Evolutionary conservation across 306 rosid species (phyloP), one percentile per base, ranked within the genome.

Genomic region (Argentina anserina): DNA sequence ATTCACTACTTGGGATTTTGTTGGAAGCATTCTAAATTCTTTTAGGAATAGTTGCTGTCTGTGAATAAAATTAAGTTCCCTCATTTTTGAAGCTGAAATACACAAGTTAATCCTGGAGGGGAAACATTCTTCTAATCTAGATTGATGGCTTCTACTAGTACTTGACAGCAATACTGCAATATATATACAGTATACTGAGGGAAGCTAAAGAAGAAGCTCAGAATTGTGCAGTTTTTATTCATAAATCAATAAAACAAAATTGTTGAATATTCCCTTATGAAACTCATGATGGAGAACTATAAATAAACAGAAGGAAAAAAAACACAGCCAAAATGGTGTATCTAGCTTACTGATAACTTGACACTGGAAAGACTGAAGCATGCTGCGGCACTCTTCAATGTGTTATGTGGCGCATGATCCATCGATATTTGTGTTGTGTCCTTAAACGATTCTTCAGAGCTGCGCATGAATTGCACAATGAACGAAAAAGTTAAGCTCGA

Each of bases 381-480:
- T 47, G 97, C 88, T 21, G 97, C 92, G 25, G 92, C 92, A 75
- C 29, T 84, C 92, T 85, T 87, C 87, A 92, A 78, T 78, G 87
- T 89, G 61, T 87, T 88, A 75, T 89, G 82, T 29, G 82, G 84
- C 50, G 69, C 80, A 28, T 80, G 81, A 72, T 83, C 90, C 17
- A 65, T 79, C 61, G 87, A 79, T 60, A 85, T 79, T 64, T 82
- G 90, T 47, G 83, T 82, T 6, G 86, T 83, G 61, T 85, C 96
- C 81, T 86, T 90, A 66, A 79, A 63, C 7, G 92, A 89, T 45
- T 83, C 89, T 83, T 88, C 97, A 11, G 96, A 89, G 69, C 97
- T 87, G 87, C 79, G 78, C 28, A 40, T 64, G 4, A 31, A 71
- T 52, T 9, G 9, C 70, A 39, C 10, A 21, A 47, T 28, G 25